These are phyloP conservation scores for Pseudocercospora musae DNA, from an alignment of 2,329 filamentous ascomycete genomes.

Conservation along the genomic window DNA sequence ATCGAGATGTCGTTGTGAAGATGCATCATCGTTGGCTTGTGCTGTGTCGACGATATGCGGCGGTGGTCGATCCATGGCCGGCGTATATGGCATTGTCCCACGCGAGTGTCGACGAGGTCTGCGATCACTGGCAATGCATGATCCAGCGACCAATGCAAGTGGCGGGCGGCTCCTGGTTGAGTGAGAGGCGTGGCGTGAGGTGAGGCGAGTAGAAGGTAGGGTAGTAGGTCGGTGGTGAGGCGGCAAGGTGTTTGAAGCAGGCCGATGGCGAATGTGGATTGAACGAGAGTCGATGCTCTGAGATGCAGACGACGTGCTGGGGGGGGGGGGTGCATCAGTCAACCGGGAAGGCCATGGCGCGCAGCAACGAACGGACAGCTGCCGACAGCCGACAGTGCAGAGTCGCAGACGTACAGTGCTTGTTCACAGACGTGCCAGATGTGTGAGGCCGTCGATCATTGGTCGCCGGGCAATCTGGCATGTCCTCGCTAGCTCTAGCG, in stretches of 20 bases:
- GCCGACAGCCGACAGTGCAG: background rate
- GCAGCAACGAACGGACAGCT: constrained; percentile 13
- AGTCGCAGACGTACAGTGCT: constrained; percentile 9
- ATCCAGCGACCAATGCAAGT: background rate
- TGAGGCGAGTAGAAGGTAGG: background rate
- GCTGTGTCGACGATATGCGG: constrained; percentile 25
- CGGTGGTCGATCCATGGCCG: constrained; percentile 28
- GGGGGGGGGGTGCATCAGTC: constrained; percentile 12
- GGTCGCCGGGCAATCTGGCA: constrained; percentile 14
- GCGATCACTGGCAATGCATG: background rate
- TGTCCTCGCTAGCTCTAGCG: constrained; percentile 19
- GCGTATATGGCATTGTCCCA: background rate
- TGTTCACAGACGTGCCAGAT: constrained; percentile 19
- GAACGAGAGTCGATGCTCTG: constrained; percentile 7
- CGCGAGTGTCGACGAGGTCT: background rate
- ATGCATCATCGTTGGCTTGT: constrained; percentile 10
- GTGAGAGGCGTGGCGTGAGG: too few species aligned
- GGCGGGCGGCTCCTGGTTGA: background rate
- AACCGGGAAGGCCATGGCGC: constrained; percentile 13
- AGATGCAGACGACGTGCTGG: constrained; percentile 5
- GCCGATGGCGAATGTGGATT: background rate
- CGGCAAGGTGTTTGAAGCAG: constrained; percentile 2
- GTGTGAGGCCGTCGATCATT: constrained; percentile 10
- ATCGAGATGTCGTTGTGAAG: constrained; percentile 15
- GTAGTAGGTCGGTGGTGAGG: too few species aligned